Percentiles rank a stretch among this genome's conserved stretches.
Conservation (phyloP, 176 grass and related monocot species). For the Phoenix roebelenii region DNA sequence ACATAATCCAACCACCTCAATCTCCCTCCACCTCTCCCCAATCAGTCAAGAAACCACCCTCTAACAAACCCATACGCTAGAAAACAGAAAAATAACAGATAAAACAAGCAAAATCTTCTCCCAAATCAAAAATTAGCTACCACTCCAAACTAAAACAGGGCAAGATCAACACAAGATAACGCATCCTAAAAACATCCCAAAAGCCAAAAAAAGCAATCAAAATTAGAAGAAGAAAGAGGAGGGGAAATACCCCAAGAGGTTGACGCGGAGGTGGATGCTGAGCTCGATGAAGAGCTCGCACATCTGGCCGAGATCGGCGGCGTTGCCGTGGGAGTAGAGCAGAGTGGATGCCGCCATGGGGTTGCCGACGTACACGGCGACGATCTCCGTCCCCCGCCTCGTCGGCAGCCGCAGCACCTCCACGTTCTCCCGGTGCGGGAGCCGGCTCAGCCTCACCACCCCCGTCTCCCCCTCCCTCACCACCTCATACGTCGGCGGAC, state of each 20-base stretch:
- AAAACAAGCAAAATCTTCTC: too few relatives aligned
- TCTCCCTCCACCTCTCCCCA: too few relatives aligned
- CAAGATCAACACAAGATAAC: not conserved
- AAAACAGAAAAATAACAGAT: too few relatives aligned
- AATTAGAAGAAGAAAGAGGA: not conserved
- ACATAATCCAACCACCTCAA: too few relatives aligned
- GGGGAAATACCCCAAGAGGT: conserved; percentile 55
- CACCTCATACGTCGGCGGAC: conserved; percentile 76
- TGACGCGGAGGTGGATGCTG: conserved; percentile 78
- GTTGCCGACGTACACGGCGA: conserved; percentile 68
- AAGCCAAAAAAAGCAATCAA: not conserved
- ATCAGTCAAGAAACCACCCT: too few relatives aligned
- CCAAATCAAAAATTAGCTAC: too few relatives aligned
- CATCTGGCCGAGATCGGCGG: conserved; percentile 83
- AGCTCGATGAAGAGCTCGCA: conserved; percentile 90
- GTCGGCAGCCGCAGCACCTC: conserved; percentile 70
- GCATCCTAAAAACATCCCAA: conserved; percentile 2
- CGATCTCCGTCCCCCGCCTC: conserved; percentile 44
- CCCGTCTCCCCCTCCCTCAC: conserved; percentile 39
- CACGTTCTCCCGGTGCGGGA: conserved; percentile 74
- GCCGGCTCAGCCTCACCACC: conserved; percentile 49
- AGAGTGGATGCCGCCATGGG: conserved; percentile 60
- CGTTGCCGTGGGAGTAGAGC: conserved; percentile 89
- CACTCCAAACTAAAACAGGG: too few relatives aligned
- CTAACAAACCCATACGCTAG: too few relatives aligned